Evolutionary conservation across 2,329 filamentous ascomycete species (phyloP), one percentile per base, ranked within the genome.

Genomic region (Aspergillus chevalieri): DNA sequence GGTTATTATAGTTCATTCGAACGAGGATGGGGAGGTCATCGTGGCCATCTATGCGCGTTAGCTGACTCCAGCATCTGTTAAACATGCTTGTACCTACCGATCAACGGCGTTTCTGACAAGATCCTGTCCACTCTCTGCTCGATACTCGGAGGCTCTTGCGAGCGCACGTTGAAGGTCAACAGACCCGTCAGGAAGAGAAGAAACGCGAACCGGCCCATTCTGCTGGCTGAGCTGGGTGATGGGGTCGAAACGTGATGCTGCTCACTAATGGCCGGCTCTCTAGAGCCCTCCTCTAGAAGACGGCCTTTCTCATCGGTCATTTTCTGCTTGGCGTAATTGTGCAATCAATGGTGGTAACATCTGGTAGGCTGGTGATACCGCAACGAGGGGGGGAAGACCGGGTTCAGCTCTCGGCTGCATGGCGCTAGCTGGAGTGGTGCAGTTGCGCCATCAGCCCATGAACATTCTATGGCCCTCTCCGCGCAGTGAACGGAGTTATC

Each of bases 11-110:
- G 3, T 72, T 36, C 5, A 59, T 70, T 34, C 89, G 82, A 47
- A 96, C 75, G 24, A 85, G 68, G 36, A 93, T 85, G 19, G 92
- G 80, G 44, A 97, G 78, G 65, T 97, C 92, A 70, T 95, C 86
- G 65, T 96, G 91, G 1, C 91, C 91, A 68, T 96, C 91, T 91
- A 56, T 2, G 43, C n/a, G 38, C 10, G 38, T 41, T 41, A 41
- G 19, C 17, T 30, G 15, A 15, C 43, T 34, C n/a, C 15, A 34
- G 43, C 17, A 26, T 5, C 17, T 12, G 26, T 14, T 12, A 4
- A 15, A 41, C 2, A 19, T 10, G 15, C 17, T 6, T 19, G 17
- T 19, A 49, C 61, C 44, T 58, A 76, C 74, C 74, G 56, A 78
- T 77, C 50, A 79, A 63, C 33, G 76, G 76, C 5, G 74, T 78